Evolutionary conservation across 2,329 filamentous ascomycete species (phyloP), one percentile per base, ranked within the genome.

Genomic region (Byssochlamys sp.): DNA sequence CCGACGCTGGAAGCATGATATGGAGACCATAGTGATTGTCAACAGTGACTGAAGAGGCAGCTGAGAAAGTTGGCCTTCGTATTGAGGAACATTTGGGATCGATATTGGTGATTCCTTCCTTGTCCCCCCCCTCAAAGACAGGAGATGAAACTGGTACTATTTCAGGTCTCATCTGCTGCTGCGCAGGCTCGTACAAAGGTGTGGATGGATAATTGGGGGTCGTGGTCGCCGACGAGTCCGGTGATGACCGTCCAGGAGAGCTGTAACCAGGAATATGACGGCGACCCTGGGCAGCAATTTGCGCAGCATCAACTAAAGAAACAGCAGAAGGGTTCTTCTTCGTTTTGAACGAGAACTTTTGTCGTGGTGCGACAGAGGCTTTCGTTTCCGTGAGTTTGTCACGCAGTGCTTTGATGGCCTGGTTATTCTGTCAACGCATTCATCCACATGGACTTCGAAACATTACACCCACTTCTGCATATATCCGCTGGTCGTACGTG

Each of bases 401-500:
- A 19, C 87, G 86, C 12, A 96, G 78, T 14, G 81, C 81, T 77
- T 94, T 95, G 73, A 96, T 85, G 25, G 88, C 83, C 84, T 90
- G 65, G 14, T n/a, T 45, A 24, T 45, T 3, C n/a, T 45, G 39
- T 45, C 39, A 45, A 24, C 2, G 12, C 39, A 7, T 24, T 45
- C 39, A 24, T 45, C 39, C n/a, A 6, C 39, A 45, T 19, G 3
- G 4, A 19, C 11, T 31, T 54, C 11, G 35, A 9, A 55, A 48
- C 45, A 51, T 14, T 29, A 39, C 28, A 60, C 65, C 56, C 73
- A 91, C 89, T 76, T 91, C 85, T 50, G 86, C 83, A 69, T 96
- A 97, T 26, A 88, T 87, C 64, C 89, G 84, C 71, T 94, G 90
- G 67, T 97, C 94, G 69, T 96, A 95, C 6, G 90, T 85, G 2